These are phyloP conservation scores for Solanum megistacrolobum DNA, from an alignment of 257 asterid genomes.

Conservation along the genomic window DNA sequence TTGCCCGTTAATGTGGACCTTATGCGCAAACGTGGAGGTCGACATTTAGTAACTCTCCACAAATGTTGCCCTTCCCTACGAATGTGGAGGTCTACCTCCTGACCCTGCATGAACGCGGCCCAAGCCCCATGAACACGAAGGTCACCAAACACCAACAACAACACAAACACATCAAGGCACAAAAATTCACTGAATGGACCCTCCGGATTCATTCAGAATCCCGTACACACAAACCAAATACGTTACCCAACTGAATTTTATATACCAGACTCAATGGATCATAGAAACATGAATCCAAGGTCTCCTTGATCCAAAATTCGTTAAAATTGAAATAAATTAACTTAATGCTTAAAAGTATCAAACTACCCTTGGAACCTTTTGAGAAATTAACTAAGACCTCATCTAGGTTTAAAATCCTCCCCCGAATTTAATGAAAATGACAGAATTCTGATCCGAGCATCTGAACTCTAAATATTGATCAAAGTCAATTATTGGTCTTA, in stretches of 20 bases:
- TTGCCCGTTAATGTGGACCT: too few species aligned
- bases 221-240: not conserved
- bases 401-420: not conserved
- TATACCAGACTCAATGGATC: not conserved
- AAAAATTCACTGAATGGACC: not conserved
- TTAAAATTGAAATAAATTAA: too few species aligned
- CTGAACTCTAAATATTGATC: not conserved
- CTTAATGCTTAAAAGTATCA: too few species aligned
- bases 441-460: accelerated
- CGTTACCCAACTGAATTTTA: not conserved
- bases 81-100: too few species aligned
- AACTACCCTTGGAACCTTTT: not conserved
- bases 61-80: too few species aligned
- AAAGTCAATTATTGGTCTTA: not conserved
- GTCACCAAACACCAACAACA: not conserved
- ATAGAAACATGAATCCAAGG: not conserved
- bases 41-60: too few species aligned
- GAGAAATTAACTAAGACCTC: too few species aligned
- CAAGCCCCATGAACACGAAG: not conserved
- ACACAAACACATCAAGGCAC: not conserved
- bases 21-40: too few species aligned
- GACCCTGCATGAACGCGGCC: too few species aligned
- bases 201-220: too few species aligned
- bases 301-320: not conserved
- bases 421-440: too few species aligned